Evolutionary conservation across 768 basidiomycete genomes (phyloP).

Genomic region (Mycena haematopus): DNA sequence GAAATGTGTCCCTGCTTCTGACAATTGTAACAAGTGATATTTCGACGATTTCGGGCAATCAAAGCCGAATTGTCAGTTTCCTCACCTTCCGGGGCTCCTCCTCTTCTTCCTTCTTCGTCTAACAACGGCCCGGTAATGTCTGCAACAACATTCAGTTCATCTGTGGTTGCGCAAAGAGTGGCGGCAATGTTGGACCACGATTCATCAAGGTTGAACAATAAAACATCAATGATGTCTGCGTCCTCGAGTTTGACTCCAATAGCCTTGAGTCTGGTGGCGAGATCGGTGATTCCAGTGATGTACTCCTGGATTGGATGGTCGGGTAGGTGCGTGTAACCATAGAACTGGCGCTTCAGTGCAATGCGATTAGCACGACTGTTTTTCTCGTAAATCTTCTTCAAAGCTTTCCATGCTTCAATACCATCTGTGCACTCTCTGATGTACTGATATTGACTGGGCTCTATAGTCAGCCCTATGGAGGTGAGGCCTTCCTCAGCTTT

Average conservation of each 20-base stretch:
- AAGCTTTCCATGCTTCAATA: background rate
- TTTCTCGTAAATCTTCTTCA: background rate
- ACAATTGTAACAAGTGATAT: too few relatives aligned
- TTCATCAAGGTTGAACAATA: background rate
- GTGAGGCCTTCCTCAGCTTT: background rate
- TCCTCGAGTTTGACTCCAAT: conserved; percentile 8
- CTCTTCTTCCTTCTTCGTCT: background rate
- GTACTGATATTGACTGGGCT: conserved; percentile 3
- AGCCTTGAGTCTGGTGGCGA: conserved; percentile 5
- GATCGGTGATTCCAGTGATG: background rate
- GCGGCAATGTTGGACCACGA: background rate
- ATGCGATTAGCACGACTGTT: background rate
- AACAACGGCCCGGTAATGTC: background rate
- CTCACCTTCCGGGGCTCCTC: too few relatives aligned
- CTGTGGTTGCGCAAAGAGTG: background rate
- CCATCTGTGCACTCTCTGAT: background rate
- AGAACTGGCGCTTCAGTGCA: conserved; percentile 1
- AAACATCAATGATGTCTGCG: background rate
- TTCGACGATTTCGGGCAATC: too few relatives aligned
- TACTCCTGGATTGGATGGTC: background rate
- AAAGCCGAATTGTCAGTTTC: too few relatives aligned
- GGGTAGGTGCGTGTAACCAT: background rate
- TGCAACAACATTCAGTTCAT: background rate
- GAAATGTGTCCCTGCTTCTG: too few relatives aligned
- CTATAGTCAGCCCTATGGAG: background rate